Evolutionary conservation across 1,139 yeast genomes (phyloP).

Genomic region (Candida smagusa): DNA sequence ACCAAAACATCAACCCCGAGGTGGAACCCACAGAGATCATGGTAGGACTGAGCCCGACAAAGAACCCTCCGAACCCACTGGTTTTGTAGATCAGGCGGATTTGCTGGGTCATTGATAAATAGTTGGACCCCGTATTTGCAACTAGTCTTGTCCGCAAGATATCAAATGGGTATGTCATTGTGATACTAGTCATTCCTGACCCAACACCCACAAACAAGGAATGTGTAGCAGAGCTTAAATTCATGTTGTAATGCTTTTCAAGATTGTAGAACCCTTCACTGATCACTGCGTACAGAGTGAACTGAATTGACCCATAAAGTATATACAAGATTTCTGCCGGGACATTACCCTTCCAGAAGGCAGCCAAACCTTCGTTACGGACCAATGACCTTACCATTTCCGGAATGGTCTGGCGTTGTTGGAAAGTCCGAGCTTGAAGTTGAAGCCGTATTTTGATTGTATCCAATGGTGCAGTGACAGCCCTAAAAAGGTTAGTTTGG

Average conservation of each 20-base stretch:
- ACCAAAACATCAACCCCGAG: conserved; percentile 68
- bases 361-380: conserved; percentile 37
- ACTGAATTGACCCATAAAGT: conserved; percentile 81
- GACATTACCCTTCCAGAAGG: conserved; percentile 92
- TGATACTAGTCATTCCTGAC: conserved; percentile 74
- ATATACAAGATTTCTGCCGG: conserved; percentile 89
- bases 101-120: conserved; percentile 42
- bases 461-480: conserved; percentile 85
- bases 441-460: conserved; percentile 85
- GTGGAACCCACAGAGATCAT: conserved; percentile 60
- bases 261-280: conserved; percentile 39
- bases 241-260: conserved; percentile 22
- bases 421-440: conserved; percentile 34
- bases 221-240: conserved; percentile 39
- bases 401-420: conserved; percentile 28
- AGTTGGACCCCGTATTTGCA: conserved; percentile 42
- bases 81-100: conserved; percentile 30
- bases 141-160: conserved; percentile 80
- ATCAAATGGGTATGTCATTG: conserved; percentile 83
- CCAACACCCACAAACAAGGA: conserved; percentile 67
- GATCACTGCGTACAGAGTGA: conserved; percentile 62
- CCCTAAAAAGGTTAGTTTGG: conserved; percentile 27
- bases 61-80: conserved; percentile 60
- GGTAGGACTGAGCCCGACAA: conserved; percentile 63
- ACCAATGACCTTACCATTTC: conserved; percentile 29